A percentile compares a stretch with the other conserved stretches of the same genome.
phyloP scores from a whole-genome alignment of 225 moss, liverwort and hornwort species.

The Takakia lepidozioides region DNA sequence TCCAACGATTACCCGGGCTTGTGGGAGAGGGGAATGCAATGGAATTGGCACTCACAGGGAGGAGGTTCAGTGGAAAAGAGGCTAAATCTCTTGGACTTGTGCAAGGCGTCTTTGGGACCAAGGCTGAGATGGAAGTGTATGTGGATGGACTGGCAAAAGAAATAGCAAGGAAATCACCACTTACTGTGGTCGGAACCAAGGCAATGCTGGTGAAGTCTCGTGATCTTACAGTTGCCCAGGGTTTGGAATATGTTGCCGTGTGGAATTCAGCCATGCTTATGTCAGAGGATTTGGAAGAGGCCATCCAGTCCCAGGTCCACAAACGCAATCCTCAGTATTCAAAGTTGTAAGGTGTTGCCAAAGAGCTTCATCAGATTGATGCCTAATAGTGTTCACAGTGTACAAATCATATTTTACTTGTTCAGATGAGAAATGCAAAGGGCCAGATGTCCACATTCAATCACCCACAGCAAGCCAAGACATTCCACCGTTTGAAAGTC shows the following conservation, averaged over 20 bases:
- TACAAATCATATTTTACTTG: no score
- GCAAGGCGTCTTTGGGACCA: conserved; percentile 40
- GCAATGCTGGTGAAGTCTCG: conserved; percentile 73
- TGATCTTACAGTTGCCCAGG: conserved; percentile 67
- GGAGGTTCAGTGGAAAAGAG: conserved; percentile 61
- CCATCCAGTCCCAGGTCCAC: conserved; percentile 49
- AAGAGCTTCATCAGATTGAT: no score
- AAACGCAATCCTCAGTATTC: no score
- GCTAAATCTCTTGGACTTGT: conserved; percentile 69
- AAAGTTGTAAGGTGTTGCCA: no score
- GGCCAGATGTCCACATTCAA: no score
- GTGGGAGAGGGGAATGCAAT: conserved; percentile 68
- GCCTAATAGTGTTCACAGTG: no score
- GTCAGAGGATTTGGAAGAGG: conserved; percentile 52
- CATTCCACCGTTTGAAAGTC: no score
- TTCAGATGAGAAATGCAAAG: no score
- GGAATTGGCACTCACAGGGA: conserved; percentile 90
- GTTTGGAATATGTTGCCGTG: conserved; percentile 78
- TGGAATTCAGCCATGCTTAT: conserved; percentile 86
- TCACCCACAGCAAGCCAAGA: no score
- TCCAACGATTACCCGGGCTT: conserved; percentile 72
- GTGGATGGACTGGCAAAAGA: conserved; percentile 47
- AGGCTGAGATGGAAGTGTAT: conserved; percentile 33
- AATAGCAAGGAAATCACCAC: conserved; percentile 79
- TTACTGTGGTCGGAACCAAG: conserved; percentile 86